Base-by-base conservation (phyloP, 305 asterid genomes). In the Fraxinus latifolia region DNA sequence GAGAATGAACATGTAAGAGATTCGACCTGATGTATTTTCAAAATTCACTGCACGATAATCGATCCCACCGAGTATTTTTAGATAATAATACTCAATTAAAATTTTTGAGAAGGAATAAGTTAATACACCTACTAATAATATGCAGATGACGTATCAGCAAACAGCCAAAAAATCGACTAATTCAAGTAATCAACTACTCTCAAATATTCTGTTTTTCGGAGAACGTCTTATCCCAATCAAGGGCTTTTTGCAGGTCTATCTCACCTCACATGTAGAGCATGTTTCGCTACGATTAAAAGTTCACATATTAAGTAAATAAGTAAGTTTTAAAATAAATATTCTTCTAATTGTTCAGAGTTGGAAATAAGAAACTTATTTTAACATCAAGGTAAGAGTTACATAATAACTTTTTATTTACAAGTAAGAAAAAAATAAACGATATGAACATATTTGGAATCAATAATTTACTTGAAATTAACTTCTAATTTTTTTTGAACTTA, bases 1-100 rank as follows among this genome's bases (percentile, higher is more conserved):
- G 32, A 70, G 32, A 37, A 77, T 73, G 47, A 80, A 84, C 0
- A 1, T 62, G 36, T 83, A 53, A 78, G 78, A 76, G 50, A 72
- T 74, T 19, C 8, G 34, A 79, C 21, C 31, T 9, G 74, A 58
- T 21, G 53, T 42, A 50, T 36, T 42, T 62, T 39, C 23, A 39
- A 55, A 72, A 29, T 77, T 55, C 11, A 17, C 80, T 53, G 62
- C 77, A 78, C 32, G 70, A 55, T 73, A 65, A 36, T 74, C 37
- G 14, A 73, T 79, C 58, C 32, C 33, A 27, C 37, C 19, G 2
- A 82, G n/a, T n/a, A 29, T 7, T 19, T 34, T 47, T 25, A 33
- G 81, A 44, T 79, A 78, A 84, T 62, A 68, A 65, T 36, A 25
- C 27, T 0, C 29, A 44, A 60, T 62, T 14, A 11, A 31, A 62